Percentiles rank a stretch among this genome's conserved stretches.
Evolutionary conservation across 208 protist species (phyloP).

Genomic region (Acanthamoeba rhysodes): DNA sequence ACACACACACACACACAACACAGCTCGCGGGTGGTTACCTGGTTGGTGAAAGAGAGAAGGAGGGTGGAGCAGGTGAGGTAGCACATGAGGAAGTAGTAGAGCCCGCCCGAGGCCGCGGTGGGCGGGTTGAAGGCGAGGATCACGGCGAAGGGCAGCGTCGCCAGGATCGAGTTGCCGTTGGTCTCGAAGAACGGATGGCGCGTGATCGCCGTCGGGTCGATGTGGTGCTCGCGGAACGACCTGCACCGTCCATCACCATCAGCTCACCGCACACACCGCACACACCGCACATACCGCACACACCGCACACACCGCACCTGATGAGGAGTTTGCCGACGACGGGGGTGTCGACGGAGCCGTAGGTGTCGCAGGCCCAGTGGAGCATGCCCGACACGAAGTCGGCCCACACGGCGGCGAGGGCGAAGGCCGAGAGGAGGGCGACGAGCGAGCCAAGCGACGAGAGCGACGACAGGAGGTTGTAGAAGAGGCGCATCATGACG

Average conservation of each 20-base stretch:
- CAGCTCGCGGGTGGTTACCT: conserved; percentile 77
- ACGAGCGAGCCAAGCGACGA: not conserved
- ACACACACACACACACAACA: not conserved
- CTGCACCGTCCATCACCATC: conserved; percentile 61
- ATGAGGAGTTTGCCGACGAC: conserved; percentile 89
- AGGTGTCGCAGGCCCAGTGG: conserved; percentile 95
- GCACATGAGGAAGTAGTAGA: conserved; percentile 83
- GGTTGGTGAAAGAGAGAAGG: conserved; percentile 93
- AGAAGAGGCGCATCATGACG: conserved; percentile 35
- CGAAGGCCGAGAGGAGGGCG: conserved; percentile 79
- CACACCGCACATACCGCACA: too few relatives aligned
- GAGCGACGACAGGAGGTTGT: conserved; percentile 53
- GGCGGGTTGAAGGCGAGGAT: conserved; percentile 85
- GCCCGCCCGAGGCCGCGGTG: conserved; percentile 80
- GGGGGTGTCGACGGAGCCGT: conserved; percentile 93
- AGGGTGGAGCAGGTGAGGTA: conserved; percentile 78
- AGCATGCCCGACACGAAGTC: conserved; percentile 93
- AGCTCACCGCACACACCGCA: too few relatives aligned
- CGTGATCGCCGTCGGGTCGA: conserved; percentile 94
- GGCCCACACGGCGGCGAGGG: conserved; percentile 91
- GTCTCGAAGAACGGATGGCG: conserved; percentile 96
- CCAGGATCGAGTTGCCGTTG: conserved; percentile 94
- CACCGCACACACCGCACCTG: not conserved
- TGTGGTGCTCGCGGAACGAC: conserved; percentile 95
- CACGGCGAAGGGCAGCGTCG: conserved; percentile 90